Evolutionary conservation across 257 asterid species (phyloP).

Genomic region (Sherardia arvensis): DNA sequence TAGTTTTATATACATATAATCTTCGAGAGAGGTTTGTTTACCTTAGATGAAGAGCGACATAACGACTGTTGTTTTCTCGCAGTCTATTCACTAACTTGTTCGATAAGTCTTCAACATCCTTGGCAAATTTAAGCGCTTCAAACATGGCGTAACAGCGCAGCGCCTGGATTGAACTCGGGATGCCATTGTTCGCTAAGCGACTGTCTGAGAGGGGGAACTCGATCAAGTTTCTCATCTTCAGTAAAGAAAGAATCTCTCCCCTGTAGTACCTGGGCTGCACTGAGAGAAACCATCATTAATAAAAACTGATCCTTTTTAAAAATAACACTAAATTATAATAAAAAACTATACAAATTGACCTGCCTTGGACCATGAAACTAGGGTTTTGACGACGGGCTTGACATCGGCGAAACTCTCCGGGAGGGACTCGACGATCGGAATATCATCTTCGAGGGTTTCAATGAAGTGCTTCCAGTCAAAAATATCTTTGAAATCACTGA

Average conservation of each 20-base stretch:
- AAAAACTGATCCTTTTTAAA: neutral
- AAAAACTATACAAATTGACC: too few relatives aligned
- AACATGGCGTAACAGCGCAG: conserved; percentile 39
- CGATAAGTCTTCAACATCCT: conserved; percentile 23
- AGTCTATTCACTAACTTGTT: conserved; percentile 25
- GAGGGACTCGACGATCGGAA: conserved; percentile 27
- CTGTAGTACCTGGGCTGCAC: conserved; percentile 32
- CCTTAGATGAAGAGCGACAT: conserved; percentile 39
- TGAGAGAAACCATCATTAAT: neutral
- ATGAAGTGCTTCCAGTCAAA: conserved; percentile 32
- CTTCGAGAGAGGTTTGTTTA: conserved; percentile 2
- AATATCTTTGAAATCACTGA: conserved; percentile 40
- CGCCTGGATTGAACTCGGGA: conserved; percentile 24
- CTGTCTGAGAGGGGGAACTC: conserved; percentile 30
- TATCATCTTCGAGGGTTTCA: conserved; percentile 25
- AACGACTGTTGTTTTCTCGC: conserved; percentile 15
- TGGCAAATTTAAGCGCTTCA: conserved; percentile 26
- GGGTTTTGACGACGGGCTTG: conserved; percentile 21
- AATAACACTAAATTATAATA: too few relatives aligned
- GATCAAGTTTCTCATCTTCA: conserved; percentile 20
- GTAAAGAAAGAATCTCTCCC: conserved; percentile 16
- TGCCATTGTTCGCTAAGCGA: conserved; percentile 34
- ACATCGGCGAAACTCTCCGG: conserved; percentile 16
- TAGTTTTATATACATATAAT: too few relatives aligned
- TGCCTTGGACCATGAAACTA: conserved; percentile 42